Conservation (phyloP, 352 stramenopile genomes). For the Globisporangium spiculum region DNA sequence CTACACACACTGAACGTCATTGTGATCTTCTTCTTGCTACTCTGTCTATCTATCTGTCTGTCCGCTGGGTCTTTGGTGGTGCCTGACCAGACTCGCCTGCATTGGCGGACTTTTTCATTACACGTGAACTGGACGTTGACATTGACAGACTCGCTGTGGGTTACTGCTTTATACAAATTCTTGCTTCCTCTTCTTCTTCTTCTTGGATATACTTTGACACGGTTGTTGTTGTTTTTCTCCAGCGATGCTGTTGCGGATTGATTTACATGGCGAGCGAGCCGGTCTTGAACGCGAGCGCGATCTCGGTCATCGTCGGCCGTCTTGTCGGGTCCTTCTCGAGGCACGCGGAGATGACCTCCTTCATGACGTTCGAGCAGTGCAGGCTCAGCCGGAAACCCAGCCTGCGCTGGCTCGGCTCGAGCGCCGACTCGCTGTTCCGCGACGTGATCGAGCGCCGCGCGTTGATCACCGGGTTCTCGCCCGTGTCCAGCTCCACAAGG, state of each 20-base stretch:
- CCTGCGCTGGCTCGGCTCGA: conserved; percentile 38
- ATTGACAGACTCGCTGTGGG: not conserved
- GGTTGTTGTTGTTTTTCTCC: not conserved
- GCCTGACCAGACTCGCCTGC: too few relatives aligned
- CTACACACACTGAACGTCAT: too few relatives aligned
- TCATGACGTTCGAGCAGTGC: conserved; percentile 62
- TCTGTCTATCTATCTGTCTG: too few relatives aligned
- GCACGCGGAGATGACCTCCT: conserved; percentile 60
- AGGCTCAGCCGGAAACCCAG: conserved; percentile 54
- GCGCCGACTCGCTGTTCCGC: conserved; percentile 23
- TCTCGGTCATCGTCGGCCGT: conserved; percentile 60
- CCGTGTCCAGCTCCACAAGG: conserved; percentile 73
- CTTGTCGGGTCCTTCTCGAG: conserved; percentile 47
- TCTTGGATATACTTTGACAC: not conserved
- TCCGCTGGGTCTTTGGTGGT: too few relatives aligned
- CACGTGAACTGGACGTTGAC: too few relatives aligned
- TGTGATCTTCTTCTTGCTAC: too few relatives aligned
- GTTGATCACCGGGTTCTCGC: conserved; percentile 67
- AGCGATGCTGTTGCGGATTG: not conserved
- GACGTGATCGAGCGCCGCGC: conserved; percentile 39
- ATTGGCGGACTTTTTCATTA: too few relatives aligned
- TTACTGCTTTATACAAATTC: not conserved
- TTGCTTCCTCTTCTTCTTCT: not conserved
- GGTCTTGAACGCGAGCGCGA: conserved; percentile 58
- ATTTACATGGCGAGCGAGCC: conserved; percentile 52